A percentile compares a stretch with the other conserved stretches of the same genome.
phyloP scores from a whole-genome alignment of 495 filamentous ascomycete species.

The Aspergillus diversus region DNA sequence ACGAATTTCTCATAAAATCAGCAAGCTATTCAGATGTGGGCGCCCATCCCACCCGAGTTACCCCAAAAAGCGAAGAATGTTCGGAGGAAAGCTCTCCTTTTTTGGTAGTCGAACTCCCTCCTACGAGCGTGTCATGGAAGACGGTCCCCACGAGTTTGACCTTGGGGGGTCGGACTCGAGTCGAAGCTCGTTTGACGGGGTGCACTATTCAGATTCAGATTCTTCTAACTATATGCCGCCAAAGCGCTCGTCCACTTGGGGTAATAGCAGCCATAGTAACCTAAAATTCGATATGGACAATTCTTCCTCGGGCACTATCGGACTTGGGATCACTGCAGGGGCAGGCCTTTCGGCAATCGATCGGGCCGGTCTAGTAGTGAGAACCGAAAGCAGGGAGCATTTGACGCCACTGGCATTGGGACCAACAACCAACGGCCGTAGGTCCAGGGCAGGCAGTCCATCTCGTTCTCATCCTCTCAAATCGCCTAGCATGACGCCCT shows the following conservation, averaged over 20 bases:
- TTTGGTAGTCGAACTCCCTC: conserved; percentile 59
- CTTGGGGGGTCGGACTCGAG: conserved; percentile 66
- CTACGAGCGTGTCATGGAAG: conserved; percentile 87
- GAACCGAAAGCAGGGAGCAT: conserved; percentile 82
- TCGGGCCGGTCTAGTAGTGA: conserved; percentile 71
- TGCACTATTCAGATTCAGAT: conserved; percentile 38
- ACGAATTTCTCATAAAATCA: conserved; percentile 63
- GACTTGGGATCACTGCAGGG: conserved; percentile 52
- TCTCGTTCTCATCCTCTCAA: conserved; percentile 45
- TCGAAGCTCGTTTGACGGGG: conserved; percentile 51
- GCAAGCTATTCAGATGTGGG: conserved; percentile 51
- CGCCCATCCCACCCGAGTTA: conserved; percentile 56
- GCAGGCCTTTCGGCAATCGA: conserved; percentile 61
- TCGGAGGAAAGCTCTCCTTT: conserved; percentile 56
- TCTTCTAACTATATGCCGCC: conserved; percentile 33
- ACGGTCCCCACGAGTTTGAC: conserved; percentile 72
- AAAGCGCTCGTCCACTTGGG: conserved; percentile 46
- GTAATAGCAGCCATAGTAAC: conserved; percentile 36
- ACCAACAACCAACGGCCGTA: conserved; percentile 49
- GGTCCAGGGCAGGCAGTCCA: conserved; percentile 50
- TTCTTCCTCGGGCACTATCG: conserved; percentile 50
- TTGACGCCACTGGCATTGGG: conserved; percentile 50
- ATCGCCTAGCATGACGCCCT: conserved; percentile 46
- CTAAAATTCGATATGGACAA: conserved; percentile 66
- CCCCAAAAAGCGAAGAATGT: conserved; percentile 55